Evolutionary conservation across 441 rosid species (phyloP), one percentile per base, ranked within the genome.

Genomic region (Arabidopsis lyrata): DNA sequence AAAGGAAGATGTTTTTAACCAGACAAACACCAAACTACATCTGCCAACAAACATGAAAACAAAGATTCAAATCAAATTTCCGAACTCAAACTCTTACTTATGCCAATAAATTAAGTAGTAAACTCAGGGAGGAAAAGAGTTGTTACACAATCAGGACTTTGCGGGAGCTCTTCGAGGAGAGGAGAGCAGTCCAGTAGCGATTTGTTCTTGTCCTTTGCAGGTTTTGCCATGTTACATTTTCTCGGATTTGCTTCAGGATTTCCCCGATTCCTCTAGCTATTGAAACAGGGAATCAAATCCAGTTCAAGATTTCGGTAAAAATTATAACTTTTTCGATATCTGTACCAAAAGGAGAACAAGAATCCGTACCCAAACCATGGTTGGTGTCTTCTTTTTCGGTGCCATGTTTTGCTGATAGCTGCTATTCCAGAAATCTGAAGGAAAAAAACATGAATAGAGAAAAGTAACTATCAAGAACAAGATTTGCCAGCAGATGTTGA

Each of bases 131-230:
- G 8, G n/a, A 7, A 15, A 14, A 48, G 53, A 36, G 12, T 18
- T 18, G 1, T 1, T 48, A 48, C 27, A 48, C 12, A 16, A 18
- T 48, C 41, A 1, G 55, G 53, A 53, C 47, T 32, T 0, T 41
- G 13, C 3, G 54, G 53, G 32, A 72, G 36, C 63, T 63, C 63
- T 42, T 63, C 18, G 1, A 53, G 69, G 36, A 63, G 55, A 5
- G 3, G 18, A 52, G n/a, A n/a, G n/a, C n/a, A n/a, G n/a, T n/a
- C n/a, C n/a, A n/a, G n/a, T n/a, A n/a, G n/a, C n/a, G n/a, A 36
- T 39, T 42, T 39, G 11, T 38, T 13, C 10, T 13, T 42, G 9
- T 7, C 5, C 5, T 12, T 54, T 54, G 2, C 35, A 53, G 58
- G 35, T 53, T 53, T 32, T 31, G 59, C 59, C 5, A 31, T 54